Percentiles rank a stretch among this genome's conserved stretches.
These are phyloP conservation scores for Clonostachys rosea DNA, from an alignment of 2,329 filamentous ascomycete species.

Conservation along the genomic window DNA sequence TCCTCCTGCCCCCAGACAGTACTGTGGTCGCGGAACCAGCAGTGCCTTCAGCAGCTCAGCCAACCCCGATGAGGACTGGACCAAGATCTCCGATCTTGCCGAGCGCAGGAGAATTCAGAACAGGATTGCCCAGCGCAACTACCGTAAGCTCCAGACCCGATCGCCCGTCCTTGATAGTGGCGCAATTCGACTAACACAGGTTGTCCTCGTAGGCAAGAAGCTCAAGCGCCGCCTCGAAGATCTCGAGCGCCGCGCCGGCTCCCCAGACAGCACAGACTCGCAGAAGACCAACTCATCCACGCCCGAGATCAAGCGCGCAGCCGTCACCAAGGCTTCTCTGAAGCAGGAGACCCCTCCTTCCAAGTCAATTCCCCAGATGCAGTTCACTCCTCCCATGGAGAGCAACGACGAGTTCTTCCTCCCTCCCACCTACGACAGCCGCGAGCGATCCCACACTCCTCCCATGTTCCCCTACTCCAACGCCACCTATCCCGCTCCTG, in stretches of 20 bases:
- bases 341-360: slow-evolving; percentile 20
- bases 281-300: slow-evolving; percentile 23
- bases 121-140: slow-evolving; percentile 95
- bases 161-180: background rate
- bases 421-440: slow-evolving; percentile 52
- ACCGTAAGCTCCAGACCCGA: slow-evolving; percentile 56
- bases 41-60: slow-evolving; percentile 93
- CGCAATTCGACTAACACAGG: background rate
- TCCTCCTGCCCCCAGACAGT: slow-evolving; percentile 53
- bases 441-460: slow-evolving; percentile 67
- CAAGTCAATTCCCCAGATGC: slow-evolving; percentile 28
- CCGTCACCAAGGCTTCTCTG: slow-evolving; percentile 32
- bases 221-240: slow-evolving; percentile 86
- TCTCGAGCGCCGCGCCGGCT: slow-evolving; percentile 71
- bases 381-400: slow-evolving; percentile 59
- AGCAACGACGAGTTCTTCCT: slow-evolving; percentile 65
- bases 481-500: slow-evolving; percentile 61
- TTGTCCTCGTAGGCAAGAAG: slow-evolving; percentile 66
- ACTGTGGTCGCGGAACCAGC: slow-evolving; percentile 72
- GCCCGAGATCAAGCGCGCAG: slow-evolving; percentile 26
- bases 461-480: slow-evolving; percentile 66
- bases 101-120: slow-evolving; percentile 95
- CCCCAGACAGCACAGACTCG: slow-evolving; percentile 38
- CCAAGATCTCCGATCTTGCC: slow-evolving; percentile 95
- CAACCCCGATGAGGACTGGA: slow-evolving; percentile 97